Base-by-base conservation (phyloP, 192 early-diverging fungal genomes). In the Podila horticola region DNA sequence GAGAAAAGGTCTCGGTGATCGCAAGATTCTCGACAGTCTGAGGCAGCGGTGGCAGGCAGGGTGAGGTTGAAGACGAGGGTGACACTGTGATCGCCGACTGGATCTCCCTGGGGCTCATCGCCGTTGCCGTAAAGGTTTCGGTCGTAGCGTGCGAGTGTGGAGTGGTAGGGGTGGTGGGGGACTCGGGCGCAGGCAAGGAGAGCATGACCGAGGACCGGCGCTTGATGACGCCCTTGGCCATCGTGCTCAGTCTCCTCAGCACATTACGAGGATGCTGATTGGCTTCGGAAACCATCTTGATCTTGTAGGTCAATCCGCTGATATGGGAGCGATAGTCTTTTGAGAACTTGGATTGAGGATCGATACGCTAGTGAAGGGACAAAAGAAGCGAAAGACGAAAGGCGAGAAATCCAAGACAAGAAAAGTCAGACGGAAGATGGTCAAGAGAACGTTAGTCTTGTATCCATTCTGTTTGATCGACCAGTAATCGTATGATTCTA, bases 161-260 rank as follows among this genome's bases (percentile, higher is more conserved):
- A 36, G 69, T 67, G 19, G 30, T 41, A 0, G 64, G 48, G 22
- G 69, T 68, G 29, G 64, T 67, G 7, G 70, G 76, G 17, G 67
- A 59, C 38, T 58, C 48, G 19, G 58, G 22, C 0, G 75, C 36
- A 8, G 41, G 57, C 22, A 67, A 36, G 28, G 17, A 29, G 4
- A 58, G 20, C 11, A 59, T 19, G 31, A 34, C 41, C 29, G 76
- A 72, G n/a, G 70, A 62, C 11, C 67, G 67, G 17, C 76, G 70
- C n/a, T 64, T 72, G 65, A 68, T 72, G 66, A 72, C 69, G 24
- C 58, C 76, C 9, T 64, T 64, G 38, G 76, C 76, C 38, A 79
- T 72, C 38, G 65, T 79, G 76, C 76, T 79, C 28, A 79, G 61
- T 15, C 76, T 69, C 12, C 65, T 65, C 17, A 79, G 30, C 69